Conservation (phyloP, 306 rosid genomes). For the Leucaena leucocephala region DNA sequence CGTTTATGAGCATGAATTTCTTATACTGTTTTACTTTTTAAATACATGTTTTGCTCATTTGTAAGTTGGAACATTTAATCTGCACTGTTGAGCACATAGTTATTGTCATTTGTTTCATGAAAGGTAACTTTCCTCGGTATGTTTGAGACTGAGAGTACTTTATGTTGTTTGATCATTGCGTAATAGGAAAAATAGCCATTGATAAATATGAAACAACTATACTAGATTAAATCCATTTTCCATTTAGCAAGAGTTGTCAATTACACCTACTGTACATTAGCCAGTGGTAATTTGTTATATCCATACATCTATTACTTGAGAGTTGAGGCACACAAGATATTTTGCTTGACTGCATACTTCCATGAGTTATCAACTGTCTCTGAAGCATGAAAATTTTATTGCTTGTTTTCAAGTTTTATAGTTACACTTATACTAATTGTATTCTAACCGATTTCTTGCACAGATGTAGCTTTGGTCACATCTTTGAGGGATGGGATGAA, state of each 20-base stretch:
- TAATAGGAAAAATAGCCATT: background rate
- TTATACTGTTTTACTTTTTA: background rate
- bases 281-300: conserved; percentile 4
- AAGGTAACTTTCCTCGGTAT: background rate
- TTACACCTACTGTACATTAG: conserved; percentile 2
- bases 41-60: background rate
- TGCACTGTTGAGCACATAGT: background rate
- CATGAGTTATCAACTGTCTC: no score
- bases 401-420: background rate
- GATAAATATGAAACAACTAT: conserved; percentile 4
- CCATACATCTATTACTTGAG: background rate
- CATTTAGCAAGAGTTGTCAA: background rate
- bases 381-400: background rate
- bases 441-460: conserved; percentile 9
- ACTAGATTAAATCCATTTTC: background rate
- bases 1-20: conserved; percentile 11
- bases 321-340: conserved; percentile 4
- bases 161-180: conserved; percentile 21
- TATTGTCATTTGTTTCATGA: conserved; percentile 12
- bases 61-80: conserved; percentile 7
- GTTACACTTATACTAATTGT: background rate
- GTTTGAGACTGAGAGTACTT: conserved; percentile 6
- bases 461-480: conserved; percentile 79
- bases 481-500: conserved; percentile 94
- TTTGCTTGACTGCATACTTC: background rate